Base-by-base conservation (phyloP, 2,329 filamentous ascomycete genomes). In the Lachnellula subtilissima region DNA sequence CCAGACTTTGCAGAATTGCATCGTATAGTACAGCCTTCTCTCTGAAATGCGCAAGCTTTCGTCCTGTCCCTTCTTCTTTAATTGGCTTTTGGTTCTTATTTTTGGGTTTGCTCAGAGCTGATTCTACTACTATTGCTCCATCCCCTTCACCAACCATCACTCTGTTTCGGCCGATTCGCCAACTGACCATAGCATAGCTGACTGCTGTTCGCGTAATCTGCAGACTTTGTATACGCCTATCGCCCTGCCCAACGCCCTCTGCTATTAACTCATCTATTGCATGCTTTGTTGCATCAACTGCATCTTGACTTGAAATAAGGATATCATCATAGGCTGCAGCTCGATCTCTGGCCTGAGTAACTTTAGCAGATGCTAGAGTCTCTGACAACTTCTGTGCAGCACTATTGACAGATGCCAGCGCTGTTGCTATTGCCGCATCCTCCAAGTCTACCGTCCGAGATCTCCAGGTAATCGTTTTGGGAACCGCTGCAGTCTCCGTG, bases 141-240 rank as follows among this genome's bases (percentile, higher is more conserved):
- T 97, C 93, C 53, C 88, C 80, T 6, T 82, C 76, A n/a, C 93
- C 92, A 51, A 91, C 89, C 59, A 99, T 76, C 0, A 96, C 87
- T 53, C 94, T 82, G 72, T 99, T 97, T 48, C 94, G 86, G 25
- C 93, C 93, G 61, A 97, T 89, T 70, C 94, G 83, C 92, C 92
- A 97, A 68, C 90, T 92, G 55, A 99, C 88, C 72, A 97, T 84
- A 63, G 90, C 89, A 71, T 96, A 97, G 72, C 94, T 96, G 55
- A 97, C 90, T 1, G 93, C 91, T 0, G 95, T 95, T 59, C 89
- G 87, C 3, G 92, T 96, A 56, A 99, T 88, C 64, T 96, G 92
- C 47, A 99, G 76, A 65, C 91, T 86, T 73, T 99, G 94, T 85
- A 99, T 91, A 55, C 91, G 84, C 37, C 84, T 75, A 68, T 99